Evolutionary conservation across 116 monocot genomes (phyloP), one percentile per base, ranked within the genome.

Genomic region (Trichopus zeylanicus): DNA sequence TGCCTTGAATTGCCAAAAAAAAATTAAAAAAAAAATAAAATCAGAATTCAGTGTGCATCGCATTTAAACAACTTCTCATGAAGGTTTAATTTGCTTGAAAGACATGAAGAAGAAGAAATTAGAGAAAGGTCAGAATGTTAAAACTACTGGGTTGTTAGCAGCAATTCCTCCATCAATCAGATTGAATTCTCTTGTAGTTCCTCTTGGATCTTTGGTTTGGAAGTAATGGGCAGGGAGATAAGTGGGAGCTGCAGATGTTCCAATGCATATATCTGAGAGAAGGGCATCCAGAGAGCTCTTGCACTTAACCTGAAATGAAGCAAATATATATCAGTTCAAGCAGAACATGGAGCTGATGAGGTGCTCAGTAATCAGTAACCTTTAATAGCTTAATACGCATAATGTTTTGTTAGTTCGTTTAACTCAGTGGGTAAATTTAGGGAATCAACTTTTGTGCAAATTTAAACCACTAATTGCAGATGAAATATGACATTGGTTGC

Each of bases 91-190:
- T n/a, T 68, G 18, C 34, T 31, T 32, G 57, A 23, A 11, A 55
- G 2, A 1, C 16, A 55, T 9, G 13, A 29, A n/a, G n/a, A 2
- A 28, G 13, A 29, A 3, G 30, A 29, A 1, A 51, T 51, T 51
- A 35, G 57, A 58, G 57, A 4, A 58, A 9, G 20, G 21, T 13
- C 2, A 34, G 21, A 2, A 55, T 55, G 18, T 24, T 64, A 32
- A 49, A 24, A 18, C 46, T 55, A 70, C 71, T 20, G 72, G 72
- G 59, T 72, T 72, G 51, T 72, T 59, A 58, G 72, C 72, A 29
- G 65, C 72, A n/a, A 72, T 65, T 33, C 64, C 72, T 39, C 72
- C 72, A 59, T 72, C 72, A 19, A 72, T 72, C 6, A 72, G 72
- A 29, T 72, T 58, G 24, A 72, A 72, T 28, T 72, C 72, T 23